Evolutionary conservation across 176 grass and related monocot species (phyloP).

Genomic region (Panicum miliaceum): DNA sequence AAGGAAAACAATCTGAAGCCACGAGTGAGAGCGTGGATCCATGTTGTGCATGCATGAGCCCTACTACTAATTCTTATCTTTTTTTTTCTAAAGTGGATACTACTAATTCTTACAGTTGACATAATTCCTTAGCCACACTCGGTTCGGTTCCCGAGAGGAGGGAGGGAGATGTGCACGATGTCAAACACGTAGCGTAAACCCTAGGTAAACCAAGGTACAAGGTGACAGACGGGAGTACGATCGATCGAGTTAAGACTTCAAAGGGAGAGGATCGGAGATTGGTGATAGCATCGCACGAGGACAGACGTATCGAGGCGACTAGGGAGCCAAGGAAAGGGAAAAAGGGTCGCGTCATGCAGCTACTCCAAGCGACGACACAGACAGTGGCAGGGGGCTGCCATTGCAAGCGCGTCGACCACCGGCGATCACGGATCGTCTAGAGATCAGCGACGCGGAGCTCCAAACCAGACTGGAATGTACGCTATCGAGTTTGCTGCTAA

Average conservation of each 20-base stretch:
- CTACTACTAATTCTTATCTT: neutral
- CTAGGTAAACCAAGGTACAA: slow-evolving; percentile 26
- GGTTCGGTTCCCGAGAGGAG: neutral
- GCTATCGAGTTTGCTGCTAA: slow-evolving; percentile 53
- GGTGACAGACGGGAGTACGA: neutral
- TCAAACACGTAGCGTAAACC: slow-evolving; percentile 42
- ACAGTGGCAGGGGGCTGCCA: neutral
- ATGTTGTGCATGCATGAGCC: neutral
- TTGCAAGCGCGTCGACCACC: slow-evolving; percentile 2
- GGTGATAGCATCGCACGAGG: neutral
- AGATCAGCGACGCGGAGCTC: neutral
- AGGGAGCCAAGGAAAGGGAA: slow-evolving; percentile 26
- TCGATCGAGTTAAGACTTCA: no score
- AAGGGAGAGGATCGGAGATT: no score
- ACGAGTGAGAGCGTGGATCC: neutral
- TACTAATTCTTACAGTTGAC: no score
- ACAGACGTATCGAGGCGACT: neutral
- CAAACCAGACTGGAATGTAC: slow-evolving; percentile 44
- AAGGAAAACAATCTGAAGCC: neutral
- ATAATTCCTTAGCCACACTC: neutral
- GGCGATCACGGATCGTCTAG: slow-evolving; percentile 44
- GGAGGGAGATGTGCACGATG: slow-evolving; percentile 15
- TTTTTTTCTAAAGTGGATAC: no score
- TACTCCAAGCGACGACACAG: slow-evolving; percentile 18
- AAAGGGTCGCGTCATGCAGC: slow-evolving; percentile 27